Percentiles rank a stretch among this genome's conserved stretches.
Evolutionary conservation across 805 yeast genomes (phyloP).

Genomic region (Sungouiella blattae): DNA sequence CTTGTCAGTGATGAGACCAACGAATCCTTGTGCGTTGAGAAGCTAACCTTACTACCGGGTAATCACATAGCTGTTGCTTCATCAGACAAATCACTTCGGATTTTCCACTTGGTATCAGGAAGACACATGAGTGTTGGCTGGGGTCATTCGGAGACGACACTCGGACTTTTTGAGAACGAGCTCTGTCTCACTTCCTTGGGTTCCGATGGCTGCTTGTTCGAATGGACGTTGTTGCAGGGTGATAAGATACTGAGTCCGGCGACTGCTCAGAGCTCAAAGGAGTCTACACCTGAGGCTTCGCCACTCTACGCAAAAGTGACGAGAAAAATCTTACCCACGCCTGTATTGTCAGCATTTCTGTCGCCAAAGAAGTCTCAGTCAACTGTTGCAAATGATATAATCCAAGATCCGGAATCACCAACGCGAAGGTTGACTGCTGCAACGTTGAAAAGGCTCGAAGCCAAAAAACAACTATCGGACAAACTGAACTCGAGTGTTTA

Average conservation of each 20-base stretch:
- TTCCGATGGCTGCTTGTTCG: constrained; percentile 52
- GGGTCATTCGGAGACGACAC: constrained; percentile 50
- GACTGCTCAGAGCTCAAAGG: background rate
- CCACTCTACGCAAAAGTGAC: constrained; percentile 28
- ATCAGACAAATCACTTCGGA: constrained; percentile 56
- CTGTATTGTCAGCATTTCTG: constrained; percentile 2
- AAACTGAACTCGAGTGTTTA: background rate
- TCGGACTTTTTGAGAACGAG: constrained; percentile 33
- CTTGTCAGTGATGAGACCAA: constrained; percentile 33
- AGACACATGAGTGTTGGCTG: constrained; percentile 48
- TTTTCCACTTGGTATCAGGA: constrained; percentile 45
- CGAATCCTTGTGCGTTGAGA: constrained; percentile 46
- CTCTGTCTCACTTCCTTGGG: constrained; percentile 42
- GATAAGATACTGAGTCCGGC: background rate
- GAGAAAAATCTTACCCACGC: constrained; percentile 27
- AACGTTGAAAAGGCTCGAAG: constrained; percentile 33
- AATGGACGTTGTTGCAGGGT: constrained; percentile 31
- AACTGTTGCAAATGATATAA: constrained; percentile 3
- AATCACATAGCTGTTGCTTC: constrained; percentile 40
- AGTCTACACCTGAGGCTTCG: constrained; percentile 3
- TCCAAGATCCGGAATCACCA: constrained; percentile 9
- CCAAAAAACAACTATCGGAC: constrained; percentile 20
- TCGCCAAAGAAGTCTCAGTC: constrained; percentile 8
- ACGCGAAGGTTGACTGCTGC: constrained; percentile 29
- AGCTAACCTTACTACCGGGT: constrained; percentile 28